Evolutionary conservation across 2,329 filamentous ascomycete species (phyloP), one percentile per base, ranked within the genome.

Genomic region (Sclerotinia nivalis): DNA sequence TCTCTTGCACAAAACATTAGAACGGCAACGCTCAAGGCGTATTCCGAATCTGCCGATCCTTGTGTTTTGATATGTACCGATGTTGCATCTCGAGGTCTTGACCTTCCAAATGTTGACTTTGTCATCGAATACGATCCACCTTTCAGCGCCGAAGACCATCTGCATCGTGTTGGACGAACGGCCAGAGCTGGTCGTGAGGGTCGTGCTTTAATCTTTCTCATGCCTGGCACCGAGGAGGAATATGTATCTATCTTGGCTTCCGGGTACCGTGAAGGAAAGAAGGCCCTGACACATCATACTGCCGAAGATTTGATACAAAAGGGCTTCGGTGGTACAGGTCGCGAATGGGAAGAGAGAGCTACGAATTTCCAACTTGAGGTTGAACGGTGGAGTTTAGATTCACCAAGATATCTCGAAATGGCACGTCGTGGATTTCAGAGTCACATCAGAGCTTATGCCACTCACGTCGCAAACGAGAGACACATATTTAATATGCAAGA

Each of bases 91-190:
- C 93, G 96, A 78, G 96, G 96, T 82, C 89, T 99, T 55, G 96
- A 99, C 83, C 88, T 99, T 22, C 95, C 95, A 0, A 95, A 96
- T 65, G 93, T 99, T 66, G 96, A 99, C 79, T 85, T 97, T 28
- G 93, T 99, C 64, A 87, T 99, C 69, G 96, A 99, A 80, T 98
- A 97, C 78, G 96, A 99, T 78, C 94, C 96, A 0, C 93, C 96
- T 2, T 98, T 98, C 81, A 93, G 91, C 78, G 89, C 93, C 34
- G 92, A 94, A 71, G 96, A 99, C 79, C 96, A 99, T 79, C 86
- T 97, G 10, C 96, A 99, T 82, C 91, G 96, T 69, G 93, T 98
- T 69, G 96, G 96, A 68, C 91, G 96, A 79, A 99, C 96, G 15
- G 96, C 96, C 4, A 92, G 96, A 84, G 93, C 96, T 0, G 96